Percentiles rank a stretch among this genome's conserved stretches.
phyloP scores from a whole-genome alignment of 2,329 filamentous ascomycete genomes.

The Nemania sp. region DNA sequence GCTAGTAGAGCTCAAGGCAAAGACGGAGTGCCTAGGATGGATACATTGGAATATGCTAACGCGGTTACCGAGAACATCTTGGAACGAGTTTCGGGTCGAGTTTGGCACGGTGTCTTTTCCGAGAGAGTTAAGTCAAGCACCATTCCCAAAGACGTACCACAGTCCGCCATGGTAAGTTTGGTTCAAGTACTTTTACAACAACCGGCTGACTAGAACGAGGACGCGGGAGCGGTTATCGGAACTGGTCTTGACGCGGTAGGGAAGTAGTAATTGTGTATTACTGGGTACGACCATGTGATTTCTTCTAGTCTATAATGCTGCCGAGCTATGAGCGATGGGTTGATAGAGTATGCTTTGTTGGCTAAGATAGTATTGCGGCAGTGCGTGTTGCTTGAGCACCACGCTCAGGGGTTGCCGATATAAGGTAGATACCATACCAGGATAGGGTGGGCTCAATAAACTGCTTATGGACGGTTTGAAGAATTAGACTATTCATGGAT shows the following conservation, averaged over 20 bases:
- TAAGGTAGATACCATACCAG: no score
- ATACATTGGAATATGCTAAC: slow-evolving; percentile 30
- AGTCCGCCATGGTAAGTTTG: slow-evolving; percentile 27
- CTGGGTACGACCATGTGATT: no score
- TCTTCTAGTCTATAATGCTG: no score
- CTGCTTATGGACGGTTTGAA: no score
- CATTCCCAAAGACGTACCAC: slow-evolving; percentile 28
- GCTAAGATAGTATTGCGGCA: no score
- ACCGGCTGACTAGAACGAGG: slow-evolving; percentile 26
- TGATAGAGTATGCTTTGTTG: no score
- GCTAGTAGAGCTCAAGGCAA: slow-evolving; percentile 31
- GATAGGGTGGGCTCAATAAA: no score
- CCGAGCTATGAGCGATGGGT: no score
- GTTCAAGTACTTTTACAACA: neutral
- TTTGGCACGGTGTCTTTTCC: slow-evolving; percentile 31
- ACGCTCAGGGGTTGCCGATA: no score
- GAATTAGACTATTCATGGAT: no score
- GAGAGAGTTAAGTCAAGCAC: slow-evolving; percentile 29
- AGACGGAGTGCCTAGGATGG: slow-evolving; percentile 29
- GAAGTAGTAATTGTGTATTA: neutral
- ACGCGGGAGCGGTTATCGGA: slow-evolving; percentile 29
- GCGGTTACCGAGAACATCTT: slow-evolving; percentile 28
- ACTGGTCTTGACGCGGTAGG: slow-evolving; percentile 29
- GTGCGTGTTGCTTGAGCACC: no score
- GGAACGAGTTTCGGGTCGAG: slow-evolving; percentile 25